Evolutionary conservation across 192 early-diverging fungal genomes (phyloP).

Genomic region (Gaertneriomyces sp.): DNA sequence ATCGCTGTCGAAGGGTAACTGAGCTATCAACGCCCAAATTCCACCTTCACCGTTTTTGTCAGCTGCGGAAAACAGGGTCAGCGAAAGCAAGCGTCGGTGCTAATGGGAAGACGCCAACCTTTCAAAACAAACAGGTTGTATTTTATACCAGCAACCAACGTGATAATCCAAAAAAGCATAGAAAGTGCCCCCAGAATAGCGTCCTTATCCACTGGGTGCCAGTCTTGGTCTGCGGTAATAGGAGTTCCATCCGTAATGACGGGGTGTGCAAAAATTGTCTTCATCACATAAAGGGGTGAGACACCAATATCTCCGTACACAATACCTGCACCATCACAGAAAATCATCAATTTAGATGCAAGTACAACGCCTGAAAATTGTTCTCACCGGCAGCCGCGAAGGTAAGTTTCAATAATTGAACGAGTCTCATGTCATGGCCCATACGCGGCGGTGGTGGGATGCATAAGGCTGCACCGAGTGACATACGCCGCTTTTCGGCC

Average conservation of each 20-base stretch:
- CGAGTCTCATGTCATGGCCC: constrained; percentile 32
- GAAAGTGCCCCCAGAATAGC: constrained; percentile 43
- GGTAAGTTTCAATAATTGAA: constrained; percentile 32
- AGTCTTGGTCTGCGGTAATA: background rate
- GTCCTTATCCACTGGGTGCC: constrained; percentile 7
- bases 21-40: constrained; percentile 51
- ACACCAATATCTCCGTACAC: constrained; percentile 58
- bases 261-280: constrained; percentile 36
- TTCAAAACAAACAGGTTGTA: constrained; percentile 44
- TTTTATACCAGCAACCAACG: constrained; percentile 43
- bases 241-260: background rate
- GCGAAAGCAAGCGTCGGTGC: too few relatives aligned
- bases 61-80: constrained; percentile 25
- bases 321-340: constrained; percentile 26
- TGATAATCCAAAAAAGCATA: constrained; percentile 49
- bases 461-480: constrained; percentile 42
- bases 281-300: constrained; percentile 50
- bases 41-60: constrained; percentile 62
- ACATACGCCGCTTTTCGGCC: constrained; percentile 30
- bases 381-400: constrained; percentile 34
- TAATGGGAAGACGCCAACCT: constrained; percentile 11
- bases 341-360: background rate
- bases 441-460: constrained; percentile 45
- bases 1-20: constrained; percentile 38
- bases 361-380: background rate